Base-by-base conservation (phyloP, 192 early-diverging fungal genomes). In the Oehlia diaphana region DNA sequence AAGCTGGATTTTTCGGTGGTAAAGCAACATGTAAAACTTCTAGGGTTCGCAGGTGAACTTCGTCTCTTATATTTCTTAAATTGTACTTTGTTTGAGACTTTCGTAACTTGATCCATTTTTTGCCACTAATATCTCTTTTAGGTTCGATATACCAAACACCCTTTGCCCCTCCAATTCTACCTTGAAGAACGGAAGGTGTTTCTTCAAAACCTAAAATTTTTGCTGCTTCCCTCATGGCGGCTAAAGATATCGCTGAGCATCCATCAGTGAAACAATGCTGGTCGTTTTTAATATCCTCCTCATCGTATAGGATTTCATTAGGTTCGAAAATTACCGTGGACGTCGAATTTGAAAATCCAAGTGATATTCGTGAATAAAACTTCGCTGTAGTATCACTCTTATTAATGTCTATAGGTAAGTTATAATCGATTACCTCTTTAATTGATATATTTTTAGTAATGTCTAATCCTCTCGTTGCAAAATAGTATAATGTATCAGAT, bases 191-290 rank as follows among this genome's bases (percentile, higher is more conserved):
- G 61, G 76, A 82, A 2, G 84, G 84, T 0, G 82, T 63, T 69
- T 74, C 76, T 31, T 77, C 71, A 16, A 21, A 21, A 8, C 26
- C 44, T 23, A 83, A 62, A 2, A 72, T 71, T 2, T 74, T 62
- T 35, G 82, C 77, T 0, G 83, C 42, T 63, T 76, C 62, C 28
- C 44, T 66, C 84, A 85, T 85, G 3, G 84, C 84, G n/a, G 33
- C 33, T 0, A 64, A 68, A 2, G 82, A 83, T 19, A 85, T 85
- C 12, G 77, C 62, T 12, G 79, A 82, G 71, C 82, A 85, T 1
- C 84, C 84, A 79, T 85, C 84, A 23, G 84, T 83, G 49, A 85
- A 76, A 66, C 82, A 83, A n/a, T 63, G 58, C 9, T 76, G 73
- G 33, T 62, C 21, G 4, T 44, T n/a, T 14, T 21, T 10, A 14